phyloP scores from a whole-genome alignment of 2,329 filamentous ascomycete genomes.

The Xenoacremonium recifei region DNA sequence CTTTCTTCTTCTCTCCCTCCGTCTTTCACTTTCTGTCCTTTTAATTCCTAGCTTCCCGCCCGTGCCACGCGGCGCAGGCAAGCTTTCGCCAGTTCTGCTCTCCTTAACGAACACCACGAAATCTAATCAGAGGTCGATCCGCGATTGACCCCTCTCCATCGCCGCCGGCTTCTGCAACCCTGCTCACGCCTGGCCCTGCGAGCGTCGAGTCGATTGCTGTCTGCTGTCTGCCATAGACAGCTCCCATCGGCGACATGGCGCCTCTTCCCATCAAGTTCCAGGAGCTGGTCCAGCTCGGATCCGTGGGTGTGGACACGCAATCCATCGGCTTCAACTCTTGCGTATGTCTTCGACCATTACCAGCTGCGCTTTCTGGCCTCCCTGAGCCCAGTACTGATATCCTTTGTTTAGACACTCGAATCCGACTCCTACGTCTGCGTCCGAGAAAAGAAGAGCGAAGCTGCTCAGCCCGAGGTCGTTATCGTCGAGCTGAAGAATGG shows the following conservation, averaged over 20 bases:
- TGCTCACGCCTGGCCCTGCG: conserved; percentile 18
- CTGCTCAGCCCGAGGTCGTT: conserved; percentile 86
- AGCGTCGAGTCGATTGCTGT: conserved; percentile 23
- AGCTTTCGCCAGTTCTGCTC: conserved; percentile 31
- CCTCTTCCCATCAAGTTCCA: conserved; percentile 89
- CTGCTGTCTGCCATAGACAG: conserved; percentile 24
- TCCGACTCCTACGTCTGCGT: conserved; percentile 96
- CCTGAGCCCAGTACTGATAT: no score
- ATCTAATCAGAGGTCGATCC: conserved; percentile 23
- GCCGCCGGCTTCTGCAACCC: conserved; percentile 11
- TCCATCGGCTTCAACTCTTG: conserved; percentile 77
- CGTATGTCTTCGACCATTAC: conserved; percentile 48
- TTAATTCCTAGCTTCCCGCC: conserved; percentile 12
- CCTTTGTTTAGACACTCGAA: conserved; percentile 88
- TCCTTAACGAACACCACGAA: conserved; percentile 20
- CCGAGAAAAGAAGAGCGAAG: conserved; percentile 86
- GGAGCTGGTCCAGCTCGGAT: conserved; percentile 73
- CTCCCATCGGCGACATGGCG: conserved; percentile 50
- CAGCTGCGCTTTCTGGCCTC: no score
- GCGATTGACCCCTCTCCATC: conserved; percentile 24
- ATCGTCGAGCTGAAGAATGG: conserved; percentile 97
- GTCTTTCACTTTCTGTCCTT: conserved; percentile 17
- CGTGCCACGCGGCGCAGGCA: conserved; percentile 37
- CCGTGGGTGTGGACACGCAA: conserved; percentile 45
- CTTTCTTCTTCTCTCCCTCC: conserved; percentile 13